Evolutionary conservation across 2,329 filamentous ascomycete species (phyloP).

Genomic region (Talaromyces sp.): DNA sequence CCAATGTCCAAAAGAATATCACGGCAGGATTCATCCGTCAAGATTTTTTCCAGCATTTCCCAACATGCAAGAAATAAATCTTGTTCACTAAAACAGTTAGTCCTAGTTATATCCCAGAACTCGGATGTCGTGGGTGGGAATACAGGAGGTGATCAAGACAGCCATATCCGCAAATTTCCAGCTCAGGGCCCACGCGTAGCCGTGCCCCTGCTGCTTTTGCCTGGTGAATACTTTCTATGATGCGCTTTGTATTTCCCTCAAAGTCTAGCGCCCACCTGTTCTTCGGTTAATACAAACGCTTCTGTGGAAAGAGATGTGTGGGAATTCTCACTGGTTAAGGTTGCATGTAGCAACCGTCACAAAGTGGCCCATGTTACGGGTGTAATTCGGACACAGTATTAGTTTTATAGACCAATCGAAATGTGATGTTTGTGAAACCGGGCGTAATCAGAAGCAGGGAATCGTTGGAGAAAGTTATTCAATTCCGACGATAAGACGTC

Average conservation of each 20-base stretch:
- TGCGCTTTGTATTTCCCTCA: constrained; percentile 58
- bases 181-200: constrained; percentile 52
- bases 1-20: constrained; percentile 38
- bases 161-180: constrained; percentile 49
- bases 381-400: not conserved
- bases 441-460: not conserved
- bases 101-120: constrained; percentile 6
- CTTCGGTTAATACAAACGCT: not conserved
- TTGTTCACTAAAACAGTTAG: constrained; percentile 3
- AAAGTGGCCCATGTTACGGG: constrained; percentile 10
- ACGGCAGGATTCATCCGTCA: constrained; percentile 53
- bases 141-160: constrained; percentile 63
- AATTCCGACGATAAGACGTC: not conserved
- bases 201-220: constrained; percentile 55
- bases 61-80: constrained; percentile 51
- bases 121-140: constrained; percentile 3
- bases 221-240: constrained; percentile 55
- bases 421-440: not conserved
- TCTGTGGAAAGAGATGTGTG: not conserved
- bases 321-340: constrained; percentile 19
- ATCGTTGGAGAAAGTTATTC: not conserved
- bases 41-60: constrained; percentile 57
- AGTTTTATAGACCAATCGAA: not conserved
- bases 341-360: constrained; percentile 15
- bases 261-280: constrained; percentile 48